phyloP scores from a whole-genome alignment of 805 yeast genomes.

The Nakazawaea anatomiae region DNA sequence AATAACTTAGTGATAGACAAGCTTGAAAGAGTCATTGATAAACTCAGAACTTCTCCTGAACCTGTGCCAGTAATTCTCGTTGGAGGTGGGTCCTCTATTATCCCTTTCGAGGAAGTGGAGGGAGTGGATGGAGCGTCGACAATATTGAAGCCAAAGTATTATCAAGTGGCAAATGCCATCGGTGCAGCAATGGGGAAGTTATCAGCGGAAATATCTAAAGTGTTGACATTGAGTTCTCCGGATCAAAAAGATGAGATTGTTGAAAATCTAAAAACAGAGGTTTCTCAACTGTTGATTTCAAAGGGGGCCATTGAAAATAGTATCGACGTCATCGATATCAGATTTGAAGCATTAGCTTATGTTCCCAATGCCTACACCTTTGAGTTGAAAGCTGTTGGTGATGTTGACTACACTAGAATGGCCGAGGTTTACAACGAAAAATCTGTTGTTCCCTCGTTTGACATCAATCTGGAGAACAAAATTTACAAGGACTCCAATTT shows the following conservation, averaged over 20 bases:
- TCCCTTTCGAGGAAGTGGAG: constrained; percentile 21
- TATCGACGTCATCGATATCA: constrained; percentile 18
- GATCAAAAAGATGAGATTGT: constrained; percentile 13
- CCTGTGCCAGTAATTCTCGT: constrained; percentile 37
- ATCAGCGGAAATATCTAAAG: constrained; percentile 21
- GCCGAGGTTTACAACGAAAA: constrained; percentile 7
- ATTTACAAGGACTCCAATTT: constrained; percentile 12
- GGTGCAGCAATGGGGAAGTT: constrained; percentile 45
- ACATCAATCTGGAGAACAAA: constrained; percentile 10
- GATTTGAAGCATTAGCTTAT: constrained; percentile 26
- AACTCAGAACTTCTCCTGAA: constrained; percentile 38
- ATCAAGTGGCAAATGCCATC: constrained; percentile 42
- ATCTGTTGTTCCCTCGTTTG: constrained; percentile 1
- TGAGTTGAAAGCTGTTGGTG: constrained; percentile 35
- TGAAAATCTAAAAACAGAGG: constrained; percentile 15
- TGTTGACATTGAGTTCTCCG: background rate
- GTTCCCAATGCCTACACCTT: constrained; percentile 28
- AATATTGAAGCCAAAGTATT: constrained; percentile 34
- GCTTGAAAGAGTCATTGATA: constrained; percentile 34
- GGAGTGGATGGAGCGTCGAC: constrained; percentile 33
- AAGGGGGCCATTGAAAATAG: constrained; percentile 23
- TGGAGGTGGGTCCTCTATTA: constrained; percentile 45
- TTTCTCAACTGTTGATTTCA: constrained; percentile 13
- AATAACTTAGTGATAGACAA: constrained; percentile 18
- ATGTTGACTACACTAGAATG: constrained; percentile 31